These are phyloP conservation scores for Umbelopsis vinacea DNA, from an alignment of 192 early-diverging fungal species.

Conservation along the genomic window DNA sequence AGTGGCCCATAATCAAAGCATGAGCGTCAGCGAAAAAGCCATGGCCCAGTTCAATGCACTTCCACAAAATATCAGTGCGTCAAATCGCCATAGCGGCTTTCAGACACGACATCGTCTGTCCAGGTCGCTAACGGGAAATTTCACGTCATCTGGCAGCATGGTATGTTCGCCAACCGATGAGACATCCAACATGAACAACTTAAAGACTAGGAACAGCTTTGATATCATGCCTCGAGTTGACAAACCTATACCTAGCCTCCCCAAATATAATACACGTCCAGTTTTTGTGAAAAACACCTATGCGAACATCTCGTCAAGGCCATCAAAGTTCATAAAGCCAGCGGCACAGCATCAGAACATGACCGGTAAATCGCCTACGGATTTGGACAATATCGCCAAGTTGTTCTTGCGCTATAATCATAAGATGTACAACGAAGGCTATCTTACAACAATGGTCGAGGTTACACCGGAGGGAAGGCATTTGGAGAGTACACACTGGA, in stretches of 20 bases:
- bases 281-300: constrained; percentile 14
- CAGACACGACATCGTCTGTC: not conserved
- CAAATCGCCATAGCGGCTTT: not conserved
- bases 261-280: not conserved
- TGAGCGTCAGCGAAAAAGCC: not conserved
- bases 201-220: not conserved
- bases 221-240: not conserved
- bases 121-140: constrained; percentile 6
- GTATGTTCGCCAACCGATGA: not conserved
- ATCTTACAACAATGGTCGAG: constrained; percentile 68
- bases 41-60: not conserved
- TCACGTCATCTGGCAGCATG: not conserved
- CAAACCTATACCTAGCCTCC: not conserved
- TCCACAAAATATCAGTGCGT: not conserved
- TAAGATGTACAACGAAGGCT: constrained; percentile 66
- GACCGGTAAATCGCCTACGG: not conserved
- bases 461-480: constrained; percentile 48
- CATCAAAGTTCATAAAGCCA: constrained; percentile 39
- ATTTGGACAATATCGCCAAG: constrained; percentile 6
- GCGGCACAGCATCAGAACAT: constrained; percentile 13
- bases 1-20: not conserved
- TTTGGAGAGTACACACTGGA: constrained; percentile 63
- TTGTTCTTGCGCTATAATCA: constrained; percentile 47
- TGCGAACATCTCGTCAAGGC: constrained; percentile 26
- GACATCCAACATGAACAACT: not conserved